Conservation (phyloP, 1,284 basidiomycete genomes). For the Cryptococcus sp. region DNA sequence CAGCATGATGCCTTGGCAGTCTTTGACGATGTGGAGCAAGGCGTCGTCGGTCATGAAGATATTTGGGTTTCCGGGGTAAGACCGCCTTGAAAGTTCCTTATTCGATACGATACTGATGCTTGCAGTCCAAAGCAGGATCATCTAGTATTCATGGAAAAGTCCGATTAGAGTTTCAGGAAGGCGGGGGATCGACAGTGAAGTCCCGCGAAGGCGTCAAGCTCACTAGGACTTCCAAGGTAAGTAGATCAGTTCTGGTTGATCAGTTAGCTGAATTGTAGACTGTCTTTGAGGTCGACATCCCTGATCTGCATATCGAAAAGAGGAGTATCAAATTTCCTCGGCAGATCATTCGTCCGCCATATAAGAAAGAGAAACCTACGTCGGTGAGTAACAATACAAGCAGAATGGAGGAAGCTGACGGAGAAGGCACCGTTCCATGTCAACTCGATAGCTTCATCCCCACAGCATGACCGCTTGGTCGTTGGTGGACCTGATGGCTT, state of each 20-base stretch:
- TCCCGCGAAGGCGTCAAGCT: conserved; percentile 33
- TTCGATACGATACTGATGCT: background rate
- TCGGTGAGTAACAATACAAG: conserved; percentile 24
- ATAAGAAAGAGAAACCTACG: conserved; percentile 21
- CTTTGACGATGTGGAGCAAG: conserved; percentile 47
- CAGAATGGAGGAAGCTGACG: background rate
- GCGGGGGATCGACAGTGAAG: conserved; percentile 20
- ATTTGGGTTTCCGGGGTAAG: conserved; percentile 47
- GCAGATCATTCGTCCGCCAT: conserved; percentile 35
- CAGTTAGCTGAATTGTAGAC: conserved; percentile 14
- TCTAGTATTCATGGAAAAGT: conserved; percentile 43
- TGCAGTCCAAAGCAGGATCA: conserved; percentile 36
- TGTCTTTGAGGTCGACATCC: conserved; percentile 32
- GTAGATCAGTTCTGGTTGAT: conserved; percentile 3
- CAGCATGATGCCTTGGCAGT: conserved; percentile 46
- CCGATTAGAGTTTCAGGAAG: conserved; percentile 23
- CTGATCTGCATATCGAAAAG: conserved; percentile 18
- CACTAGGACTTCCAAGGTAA: conserved; percentile 31
- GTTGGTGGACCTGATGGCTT: conserved; percentile 48
- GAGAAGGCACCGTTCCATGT: conserved; percentile 38
- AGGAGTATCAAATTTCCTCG: conserved; percentile 38
- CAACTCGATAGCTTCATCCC: conserved; percentile 40
- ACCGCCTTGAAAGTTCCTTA: background rate
- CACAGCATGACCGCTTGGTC: conserved; percentile 31
- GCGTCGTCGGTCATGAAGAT: conserved; percentile 35